A percentile compares a stretch with the other conserved stretches of the same genome.
These are phyloP conservation scores for Cyberlindnera subsufficiens DNA, from an alignment of 805 yeast genomes.

Conservation along the genomic window DNA sequence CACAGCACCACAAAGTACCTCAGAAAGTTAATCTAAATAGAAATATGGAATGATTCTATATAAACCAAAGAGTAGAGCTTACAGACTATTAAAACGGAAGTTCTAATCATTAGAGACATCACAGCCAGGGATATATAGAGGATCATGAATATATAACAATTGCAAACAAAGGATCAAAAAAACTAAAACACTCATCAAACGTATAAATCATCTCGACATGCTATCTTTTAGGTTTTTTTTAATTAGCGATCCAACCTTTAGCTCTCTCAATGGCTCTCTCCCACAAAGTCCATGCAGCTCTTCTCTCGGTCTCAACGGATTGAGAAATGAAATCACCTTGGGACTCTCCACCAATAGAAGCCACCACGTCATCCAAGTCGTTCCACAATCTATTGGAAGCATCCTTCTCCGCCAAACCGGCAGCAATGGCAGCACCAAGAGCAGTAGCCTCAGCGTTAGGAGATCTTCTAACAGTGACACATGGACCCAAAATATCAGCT, in stretches of 20 bases:
- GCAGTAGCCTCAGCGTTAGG: constrained; percentile 88
- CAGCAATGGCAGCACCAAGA: constrained; percentile 93
- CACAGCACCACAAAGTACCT: no score
- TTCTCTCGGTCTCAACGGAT: constrained; percentile 48
- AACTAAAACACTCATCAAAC: neutral
- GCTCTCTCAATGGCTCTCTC: constrained; percentile 79
- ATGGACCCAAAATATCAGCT: constrained; percentile 85
- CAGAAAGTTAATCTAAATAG: no score
- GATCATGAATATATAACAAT: no score
- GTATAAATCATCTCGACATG: constrained; percentile 45
- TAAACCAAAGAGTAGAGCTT: no score
- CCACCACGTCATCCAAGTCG: constrained; percentile 61
- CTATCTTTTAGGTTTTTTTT: neutral
- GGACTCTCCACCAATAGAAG: constrained; percentile 30
- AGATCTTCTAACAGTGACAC: constrained; percentile 76
- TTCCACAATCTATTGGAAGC: constrained; percentile 66
- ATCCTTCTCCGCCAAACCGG: constrained; percentile 58
- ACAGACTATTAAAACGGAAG: no score
- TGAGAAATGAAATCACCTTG: constrained; percentile 30
- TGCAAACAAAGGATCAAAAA: no score
- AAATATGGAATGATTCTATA: no score
- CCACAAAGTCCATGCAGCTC: constrained; percentile 76
- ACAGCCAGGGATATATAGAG: no score
- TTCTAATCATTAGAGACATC: no score
- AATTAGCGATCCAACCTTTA: constrained; percentile 59